Evolutionary conservation across 208 protist genomes (phyloP), one percentile per base, ranked within the genome.

Genomic region (Crithidia acanthocephali): DNA sequence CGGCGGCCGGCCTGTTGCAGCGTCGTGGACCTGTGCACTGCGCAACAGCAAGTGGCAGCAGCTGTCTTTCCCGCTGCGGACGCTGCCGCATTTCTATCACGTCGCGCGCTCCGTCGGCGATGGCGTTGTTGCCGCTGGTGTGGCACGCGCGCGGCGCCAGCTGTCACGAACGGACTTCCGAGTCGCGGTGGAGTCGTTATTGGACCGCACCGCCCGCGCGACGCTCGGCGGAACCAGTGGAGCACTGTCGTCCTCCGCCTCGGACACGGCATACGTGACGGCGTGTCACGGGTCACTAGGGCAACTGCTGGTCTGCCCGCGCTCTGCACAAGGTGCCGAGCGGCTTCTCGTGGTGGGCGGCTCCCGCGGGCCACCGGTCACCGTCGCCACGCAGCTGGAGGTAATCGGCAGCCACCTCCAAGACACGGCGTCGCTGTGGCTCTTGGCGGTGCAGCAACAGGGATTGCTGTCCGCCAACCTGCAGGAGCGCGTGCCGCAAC

Each of bases 261-360:
- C 25, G 15, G 52, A 60, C 11, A 57, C 72, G 23, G 2, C 64
- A 16, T 84, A 87, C 67, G 69, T 91, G 37, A 68, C 76, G 16
- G 85, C 74, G 23, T 84, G 80, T 57, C 87, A 92, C 53, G 87
- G 87, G 22, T 87, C 87, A 37, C 79, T 90, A 10, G 56, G 74
- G 18, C 84, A 86, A 50, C 55, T 76, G 51, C 51, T 81, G 20
- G 10, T 57, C 20, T 22, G 51, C 37, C 63, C 56, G 18, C 22
- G 8, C 9, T 47, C 59, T 44, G 25, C 45, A 18, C 33, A 77
- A 22, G 27, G 35, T 68, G 30, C 45, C 55, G 56, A 64, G 23
- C 45, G 50, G n/a, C 48, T 72, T 2, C 7, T 79, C 15, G 8
- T 88, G 0, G 23, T 76, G 6, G 88, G 88, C 25, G 88, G 88